Evolutionary conservation across 345 rosid genomes (phyloP).

Genomic region (Viola odorata): DNA sequence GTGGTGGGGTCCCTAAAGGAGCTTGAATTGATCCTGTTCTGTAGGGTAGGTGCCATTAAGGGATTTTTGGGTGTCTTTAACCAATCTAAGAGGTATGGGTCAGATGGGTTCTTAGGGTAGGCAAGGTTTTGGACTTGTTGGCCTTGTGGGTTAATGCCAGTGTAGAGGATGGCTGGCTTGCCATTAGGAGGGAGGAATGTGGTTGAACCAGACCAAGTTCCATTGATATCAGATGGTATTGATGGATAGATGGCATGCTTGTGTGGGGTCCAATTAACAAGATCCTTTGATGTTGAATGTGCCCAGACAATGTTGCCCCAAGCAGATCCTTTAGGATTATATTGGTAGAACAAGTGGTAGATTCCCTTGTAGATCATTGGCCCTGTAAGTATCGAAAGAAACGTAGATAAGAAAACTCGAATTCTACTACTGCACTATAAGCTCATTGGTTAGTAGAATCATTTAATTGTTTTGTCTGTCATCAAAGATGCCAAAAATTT

Average conservation of each 20-base stretch:
- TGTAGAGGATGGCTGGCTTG: constrained; percentile 59
- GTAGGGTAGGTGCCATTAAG: constrained; percentile 32
- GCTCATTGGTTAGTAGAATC: too few relatives aligned
- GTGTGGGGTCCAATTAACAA: constrained; percentile 65
- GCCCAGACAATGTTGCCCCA: constrained; percentile 85
- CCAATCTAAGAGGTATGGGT: constrained; percentile 55
- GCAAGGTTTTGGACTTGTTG: constrained; percentile 54
- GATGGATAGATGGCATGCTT: constrained; percentile 51
- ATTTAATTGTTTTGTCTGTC: too few relatives aligned
- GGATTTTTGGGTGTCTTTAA: constrained; percentile 44
- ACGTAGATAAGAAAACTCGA: too few relatives aligned
- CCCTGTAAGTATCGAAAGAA: constrained; percentile 26
- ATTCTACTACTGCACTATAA: too few relatives aligned
- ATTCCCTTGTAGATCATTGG: constrained; percentile 68
- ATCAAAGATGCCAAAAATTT: too few relatives aligned
- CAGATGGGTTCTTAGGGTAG: constrained; percentile 44
- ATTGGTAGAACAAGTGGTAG: constrained; percentile 71
- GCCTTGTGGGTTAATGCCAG: constrained; percentile 40
- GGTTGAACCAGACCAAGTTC: constrained; percentile 74
- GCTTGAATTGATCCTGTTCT: constrained; percentile 24
- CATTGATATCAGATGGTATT: constrained; percentile 44
- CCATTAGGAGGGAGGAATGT: constrained; percentile 42
- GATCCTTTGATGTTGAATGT: constrained; percentile 71
- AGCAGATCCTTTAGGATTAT: constrained; percentile 57
- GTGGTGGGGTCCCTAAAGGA: constrained; percentile 69